These are phyloP conservation scores for Dalbergia cochinchinensis DNA, from an alignment of 306 rosid species.

Conservation along the genomic window DNA sequence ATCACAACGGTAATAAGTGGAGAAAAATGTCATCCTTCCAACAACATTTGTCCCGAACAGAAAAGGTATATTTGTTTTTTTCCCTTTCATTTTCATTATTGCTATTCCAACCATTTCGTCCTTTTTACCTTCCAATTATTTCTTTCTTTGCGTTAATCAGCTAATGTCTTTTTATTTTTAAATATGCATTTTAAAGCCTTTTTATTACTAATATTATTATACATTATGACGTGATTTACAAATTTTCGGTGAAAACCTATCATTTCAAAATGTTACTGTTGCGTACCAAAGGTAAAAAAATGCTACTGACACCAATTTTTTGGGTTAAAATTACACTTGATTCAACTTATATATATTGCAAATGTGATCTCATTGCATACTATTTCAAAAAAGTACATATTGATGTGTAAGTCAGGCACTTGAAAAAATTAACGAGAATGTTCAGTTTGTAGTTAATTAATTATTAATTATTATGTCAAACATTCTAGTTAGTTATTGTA, in stretches of 20 bases:
- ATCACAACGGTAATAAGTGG: background rate
- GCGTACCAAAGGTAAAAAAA: too few relatives aligned
- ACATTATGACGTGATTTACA: background rate
- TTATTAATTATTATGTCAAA: background rate
- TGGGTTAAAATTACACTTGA: background rate
- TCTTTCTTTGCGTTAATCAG: background rate
- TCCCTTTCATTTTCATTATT: background rate
- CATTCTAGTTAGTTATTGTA: background rate
- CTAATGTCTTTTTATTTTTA: background rate
- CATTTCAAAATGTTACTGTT: too few relatives aligned
- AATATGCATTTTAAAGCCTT: too few relatives aligned
- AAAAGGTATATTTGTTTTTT: background rate
- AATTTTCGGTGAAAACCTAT: background rate
- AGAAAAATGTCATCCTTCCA: constrained; percentile 32
- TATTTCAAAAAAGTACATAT: background rate
- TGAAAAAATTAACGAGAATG: too few relatives aligned
- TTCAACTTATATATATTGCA: background rate
- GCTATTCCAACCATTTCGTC: background rate
- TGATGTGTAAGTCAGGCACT: background rate
- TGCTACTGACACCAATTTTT: background rate
- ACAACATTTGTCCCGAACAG: background rate
- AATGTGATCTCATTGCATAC: background rate
- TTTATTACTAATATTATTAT: too few relatives aligned
- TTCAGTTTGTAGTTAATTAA: too few relatives aligned
- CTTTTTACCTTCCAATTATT: background rate